Evolutionary conservation across 768 basidiomycete genomes (phyloP).

Genomic region (Glaciozyma martinii): DNA sequence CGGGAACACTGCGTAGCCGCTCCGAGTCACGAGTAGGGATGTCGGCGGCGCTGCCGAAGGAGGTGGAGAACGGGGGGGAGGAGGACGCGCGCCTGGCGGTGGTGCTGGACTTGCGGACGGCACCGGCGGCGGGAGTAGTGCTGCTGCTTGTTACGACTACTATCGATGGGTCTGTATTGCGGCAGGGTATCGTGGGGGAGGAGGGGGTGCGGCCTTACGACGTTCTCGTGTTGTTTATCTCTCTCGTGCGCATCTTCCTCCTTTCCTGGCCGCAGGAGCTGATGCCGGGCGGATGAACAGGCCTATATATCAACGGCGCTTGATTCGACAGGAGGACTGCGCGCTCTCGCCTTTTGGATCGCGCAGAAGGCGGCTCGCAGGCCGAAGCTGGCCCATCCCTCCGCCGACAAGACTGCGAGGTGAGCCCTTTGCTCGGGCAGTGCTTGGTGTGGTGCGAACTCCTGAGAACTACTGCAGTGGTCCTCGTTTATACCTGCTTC

Average conservation of each 20-base stretch:
- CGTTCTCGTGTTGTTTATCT: slow-evolving; percentile 85
- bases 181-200: slow-evolving; percentile 71
- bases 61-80: background rate
- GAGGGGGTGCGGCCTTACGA: slow-evolving; percentile 74
- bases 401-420: slow-evolving; percentile 24
- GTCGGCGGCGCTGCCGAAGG: background rate
- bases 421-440: background rate
- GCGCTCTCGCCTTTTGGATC: slow-evolving; percentile 81
- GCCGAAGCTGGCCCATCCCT: slow-evolving; percentile 9
- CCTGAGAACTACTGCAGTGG: background rate
- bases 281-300: slow-evolving; percentile 17
- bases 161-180: slow-evolving; percentile 47
- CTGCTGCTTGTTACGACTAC: slow-evolving; percentile 41
- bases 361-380: slow-evolving; percentile 46
- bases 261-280: too few species aligned
- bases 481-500: slow-evolving; percentile 10
- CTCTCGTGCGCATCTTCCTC: slow-evolving; percentile 47
- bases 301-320: slow-evolving; percentile 86
- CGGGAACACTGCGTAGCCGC: background rate
- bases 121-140: slow-evolving; percentile 43
- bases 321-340: slow-evolving; percentile 77
- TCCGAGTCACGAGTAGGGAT: slow-evolving; percentile 7
- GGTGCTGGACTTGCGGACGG: slow-evolving; percentile 37
- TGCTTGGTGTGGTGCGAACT: too few species aligned
- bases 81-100: slow-evolving; percentile 10